phyloP scores from a whole-genome alignment of 2,329 filamentous ascomycete genomes.

The Colletotrichum sp. region DNA sequence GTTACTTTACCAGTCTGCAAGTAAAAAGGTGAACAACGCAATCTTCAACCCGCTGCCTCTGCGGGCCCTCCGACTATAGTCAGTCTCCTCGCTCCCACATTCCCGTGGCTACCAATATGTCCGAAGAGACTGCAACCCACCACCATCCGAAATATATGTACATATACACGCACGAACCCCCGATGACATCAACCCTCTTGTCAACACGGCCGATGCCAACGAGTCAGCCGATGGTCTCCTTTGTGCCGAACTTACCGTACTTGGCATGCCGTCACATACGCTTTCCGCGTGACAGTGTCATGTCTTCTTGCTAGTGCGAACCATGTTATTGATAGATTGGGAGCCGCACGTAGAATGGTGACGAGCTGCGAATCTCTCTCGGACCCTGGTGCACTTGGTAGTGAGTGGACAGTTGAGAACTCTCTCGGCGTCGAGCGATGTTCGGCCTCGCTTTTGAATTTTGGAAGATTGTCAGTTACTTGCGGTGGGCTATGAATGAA shows the following conservation, averaged over 20 bases:
- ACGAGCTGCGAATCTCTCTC: background rate
- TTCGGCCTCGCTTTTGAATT: background rate
- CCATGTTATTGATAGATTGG: background rate
- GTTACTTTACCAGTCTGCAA: background rate
- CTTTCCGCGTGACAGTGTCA: background rate
- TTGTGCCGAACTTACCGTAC: background rate
- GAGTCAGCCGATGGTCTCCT: background rate
- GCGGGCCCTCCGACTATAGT: background rate
- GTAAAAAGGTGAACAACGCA: background rate
- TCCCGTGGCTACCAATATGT: background rate
- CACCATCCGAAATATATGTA: background rate
- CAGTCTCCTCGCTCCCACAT: background rate
- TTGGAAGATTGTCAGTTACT: background rate
- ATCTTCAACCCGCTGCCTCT: background rate
- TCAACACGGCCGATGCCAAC: background rate
- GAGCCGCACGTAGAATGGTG: background rate
- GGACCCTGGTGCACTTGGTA: fast-evolving
- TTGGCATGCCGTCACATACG: background rate
- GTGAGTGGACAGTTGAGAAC: background rate
- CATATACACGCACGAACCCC: background rate
- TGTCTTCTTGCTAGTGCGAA: background rate
- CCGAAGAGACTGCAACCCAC: background rate
- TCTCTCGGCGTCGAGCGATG: background rate
- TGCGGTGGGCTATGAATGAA: background rate
- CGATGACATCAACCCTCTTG: background rate